Conservation (phyloP, 805 yeast genomes). For the Barnettozyma botsteinii region DNA sequence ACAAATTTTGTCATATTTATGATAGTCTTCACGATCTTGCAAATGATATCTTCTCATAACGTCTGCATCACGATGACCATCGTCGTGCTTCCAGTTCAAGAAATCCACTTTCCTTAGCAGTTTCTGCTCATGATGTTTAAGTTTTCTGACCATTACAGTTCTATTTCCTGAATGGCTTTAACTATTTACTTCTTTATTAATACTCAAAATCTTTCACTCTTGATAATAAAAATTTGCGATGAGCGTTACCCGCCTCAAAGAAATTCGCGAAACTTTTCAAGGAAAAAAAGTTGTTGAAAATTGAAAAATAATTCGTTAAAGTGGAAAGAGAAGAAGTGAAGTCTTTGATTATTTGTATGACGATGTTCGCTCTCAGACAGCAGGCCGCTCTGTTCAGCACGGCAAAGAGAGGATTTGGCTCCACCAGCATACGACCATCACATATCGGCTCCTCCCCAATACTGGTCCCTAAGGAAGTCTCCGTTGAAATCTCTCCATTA, state of each 20-base stretch:
- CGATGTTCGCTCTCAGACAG: not conserved
- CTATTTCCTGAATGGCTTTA: not conserved
- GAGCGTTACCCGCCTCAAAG: conserved; percentile 7
- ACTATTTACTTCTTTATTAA: not conserved
- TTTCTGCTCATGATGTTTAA: conserved; percentile 94
- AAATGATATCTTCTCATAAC: conserved; percentile 93
- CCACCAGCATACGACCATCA: conserved; percentile 34
- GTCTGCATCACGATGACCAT: conserved; percentile 91
- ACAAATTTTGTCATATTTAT: conserved; percentile 86
- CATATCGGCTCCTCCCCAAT: conserved; percentile 83
- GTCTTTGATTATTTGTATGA: no score
- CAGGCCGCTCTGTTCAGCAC: no score
- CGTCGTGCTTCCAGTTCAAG: conserved; percentile 96
- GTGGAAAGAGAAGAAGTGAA: not conserved
- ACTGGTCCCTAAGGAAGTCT: conserved; percentile 56
- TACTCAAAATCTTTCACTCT: no score
- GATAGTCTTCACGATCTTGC: conserved; percentile 93
- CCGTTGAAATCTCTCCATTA: conserved; percentile 40
- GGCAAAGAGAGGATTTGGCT: conserved; percentile 30
- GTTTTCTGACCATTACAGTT: conserved; percentile 66
- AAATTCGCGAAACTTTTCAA: not conserved
- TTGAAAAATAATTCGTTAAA: not conserved
- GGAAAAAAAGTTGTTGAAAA: conserved; percentile 1
- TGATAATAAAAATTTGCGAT: conserved; percentile 1
- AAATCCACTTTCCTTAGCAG: conserved; percentile 92